These are phyloP conservation scores for Xylaria sp. DNA, from an alignment of 2,329 filamentous ascomycete genomes.

Conservation along the genomic window DNA sequence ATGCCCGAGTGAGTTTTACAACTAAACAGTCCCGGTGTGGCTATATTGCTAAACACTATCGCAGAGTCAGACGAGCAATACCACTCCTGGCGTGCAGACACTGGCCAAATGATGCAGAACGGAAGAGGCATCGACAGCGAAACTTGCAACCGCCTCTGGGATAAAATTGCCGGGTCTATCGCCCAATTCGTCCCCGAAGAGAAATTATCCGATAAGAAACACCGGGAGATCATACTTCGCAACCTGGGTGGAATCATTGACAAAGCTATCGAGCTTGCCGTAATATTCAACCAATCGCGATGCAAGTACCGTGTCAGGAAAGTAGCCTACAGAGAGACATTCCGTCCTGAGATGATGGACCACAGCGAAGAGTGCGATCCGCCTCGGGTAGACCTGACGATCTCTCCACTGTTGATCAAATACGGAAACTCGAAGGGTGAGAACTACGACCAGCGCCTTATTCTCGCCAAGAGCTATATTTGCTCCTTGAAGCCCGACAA, in stretches of 20 bases:
- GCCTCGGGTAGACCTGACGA: background rate
- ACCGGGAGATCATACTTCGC: background rate
- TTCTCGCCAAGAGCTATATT: conserved; percentile 14
- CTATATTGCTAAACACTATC: background rate
- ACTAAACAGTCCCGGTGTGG: background rate
- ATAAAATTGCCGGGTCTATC: background rate
- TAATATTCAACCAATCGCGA: conserved; percentile 16
- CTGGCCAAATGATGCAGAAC: background rate
- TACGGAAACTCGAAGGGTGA: conserved; percentile 8
- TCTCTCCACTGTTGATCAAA: conserved; percentile 5
- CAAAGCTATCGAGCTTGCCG: conserved; percentile 12
- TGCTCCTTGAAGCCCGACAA: background rate
- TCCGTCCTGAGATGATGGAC: background rate
- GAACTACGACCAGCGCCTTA: background rate
- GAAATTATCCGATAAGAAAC: background rate
- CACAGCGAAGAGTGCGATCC: background rate
- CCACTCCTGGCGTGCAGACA: conserved; percentile 11
- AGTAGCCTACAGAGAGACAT: background rate
- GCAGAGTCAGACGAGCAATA: background rate
- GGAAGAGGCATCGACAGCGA: background rate
- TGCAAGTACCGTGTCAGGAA: background rate
- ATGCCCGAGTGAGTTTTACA: background rate
- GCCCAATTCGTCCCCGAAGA: background rate
- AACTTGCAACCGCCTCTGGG: background rate
- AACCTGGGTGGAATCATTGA: background rate